Percentiles rank a stretch among this genome's conserved stretches.
phyloP scores from a whole-genome alignment of 345 rosid genomes.

The Eucalyptus globulus region DNA sequence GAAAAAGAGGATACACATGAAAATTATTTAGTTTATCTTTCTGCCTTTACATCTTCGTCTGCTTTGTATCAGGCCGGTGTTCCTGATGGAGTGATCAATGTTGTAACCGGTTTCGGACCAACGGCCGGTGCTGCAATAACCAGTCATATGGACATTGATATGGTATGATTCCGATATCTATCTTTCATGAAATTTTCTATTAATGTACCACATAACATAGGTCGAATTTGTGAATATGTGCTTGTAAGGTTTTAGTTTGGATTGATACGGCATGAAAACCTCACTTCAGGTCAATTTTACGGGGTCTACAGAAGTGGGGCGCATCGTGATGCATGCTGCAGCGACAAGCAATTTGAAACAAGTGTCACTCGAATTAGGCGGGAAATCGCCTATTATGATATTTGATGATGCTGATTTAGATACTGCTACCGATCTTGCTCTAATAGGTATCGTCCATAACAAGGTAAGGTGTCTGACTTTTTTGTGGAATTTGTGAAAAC shows the following conservation, averaged over 20 bases:
- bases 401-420: conserved; percentile 67
- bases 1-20: neutral
- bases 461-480: conserved; percentile 13
- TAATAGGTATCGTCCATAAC: conserved; percentile 29
- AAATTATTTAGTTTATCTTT: neutral
- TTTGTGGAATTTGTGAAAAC: neutral
- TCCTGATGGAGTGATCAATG: conserved; percentile 82
- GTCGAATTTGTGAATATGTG: neutral
- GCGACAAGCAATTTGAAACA: conserved; percentile 71
- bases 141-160: conserved; percentile 81
- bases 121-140: conserved; percentile 78
- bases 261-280: fast-evolving
- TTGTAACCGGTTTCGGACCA: conserved; percentile 64
- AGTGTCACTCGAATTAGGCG: conserved; percentile 65
- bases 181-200: neutral
- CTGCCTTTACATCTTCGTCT: neutral
- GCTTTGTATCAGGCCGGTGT: conserved; percentile 47
- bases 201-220: neutral
- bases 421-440: conserved; percentile 48
- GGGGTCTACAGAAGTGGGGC: conserved; percentile 77
- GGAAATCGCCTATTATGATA: conserved; percentile 74
- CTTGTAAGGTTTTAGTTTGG: neutral
- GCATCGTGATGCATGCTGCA: conserved; percentile 53
- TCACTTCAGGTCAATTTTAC: conserved; percentile 60
- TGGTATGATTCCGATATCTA: conserved; percentile 4